phyloP scores from a whole-genome alignment of 371 early-diverging fungal genomes.

The Phascolomyces articulosus region DNA sequence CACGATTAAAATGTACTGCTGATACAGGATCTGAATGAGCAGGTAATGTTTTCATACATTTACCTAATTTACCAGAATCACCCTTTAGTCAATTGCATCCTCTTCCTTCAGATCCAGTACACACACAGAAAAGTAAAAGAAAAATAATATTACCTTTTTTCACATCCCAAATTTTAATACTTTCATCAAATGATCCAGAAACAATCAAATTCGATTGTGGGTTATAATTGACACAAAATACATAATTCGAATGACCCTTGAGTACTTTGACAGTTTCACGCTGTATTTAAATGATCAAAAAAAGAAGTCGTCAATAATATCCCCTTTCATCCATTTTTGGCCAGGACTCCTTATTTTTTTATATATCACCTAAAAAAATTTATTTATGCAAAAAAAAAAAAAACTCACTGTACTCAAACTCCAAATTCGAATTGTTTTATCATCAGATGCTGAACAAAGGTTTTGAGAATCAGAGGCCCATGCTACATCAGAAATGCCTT shows the following conservation, averaged over 20 bases:
- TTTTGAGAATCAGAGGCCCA: constrained; percentile 93
- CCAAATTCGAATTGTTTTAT: constrained; percentile 94
- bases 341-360: too few species aligned
- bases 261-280: constrained; percentile 79
- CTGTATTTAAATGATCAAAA: constrained; percentile 24
- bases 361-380: neutral
- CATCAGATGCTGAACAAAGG: constrained; percentile 93
- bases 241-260: constrained; percentile 93
- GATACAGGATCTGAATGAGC: constrained; percentile 98
- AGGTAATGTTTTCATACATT: constrained; percentile 88
- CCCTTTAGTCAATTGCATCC: neutral
- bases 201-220: constrained; percentile 93
- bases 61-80: constrained; percentile 43
- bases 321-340: too few species aligned
- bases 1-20: constrained; percentile 94
- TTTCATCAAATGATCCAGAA: constrained; percentile 98
- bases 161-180: constrained; percentile 95
- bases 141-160: constrained; percentile 64
- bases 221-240: constrained; percentile 97
- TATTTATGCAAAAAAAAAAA: neutral
- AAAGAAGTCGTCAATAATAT: neutral
- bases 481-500: constrained; percentile 94
- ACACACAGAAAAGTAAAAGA: too few species aligned
- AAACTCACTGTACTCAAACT: constrained; percentile 68
- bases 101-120: too few species aligned